Percentiles rank a stretch among this genome's conserved stretches.
These are phyloP conservation scores for Geotrichum klebahnii DNA, from an alignment of 1,139 yeast species.

Conservation along the genomic window DNA sequence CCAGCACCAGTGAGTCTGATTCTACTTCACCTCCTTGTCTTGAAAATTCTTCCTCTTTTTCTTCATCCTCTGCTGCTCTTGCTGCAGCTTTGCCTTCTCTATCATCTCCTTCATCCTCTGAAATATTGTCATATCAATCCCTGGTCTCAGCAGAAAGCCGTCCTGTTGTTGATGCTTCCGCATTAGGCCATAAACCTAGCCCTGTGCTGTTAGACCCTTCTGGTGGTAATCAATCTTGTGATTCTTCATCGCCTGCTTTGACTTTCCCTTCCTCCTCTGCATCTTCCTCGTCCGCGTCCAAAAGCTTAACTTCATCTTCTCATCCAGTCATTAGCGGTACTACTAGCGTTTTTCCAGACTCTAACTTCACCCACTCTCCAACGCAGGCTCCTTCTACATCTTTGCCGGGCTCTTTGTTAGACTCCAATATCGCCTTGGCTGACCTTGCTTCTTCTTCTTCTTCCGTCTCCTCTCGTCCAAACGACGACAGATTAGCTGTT, in stretches of 20 bases:
- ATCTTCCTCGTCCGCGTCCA: constrained; percentile 2
- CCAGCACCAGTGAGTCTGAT: neutral
- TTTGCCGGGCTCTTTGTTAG: neutral
- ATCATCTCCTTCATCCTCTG: neutral
- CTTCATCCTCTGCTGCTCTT: neutral
- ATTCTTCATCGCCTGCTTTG: neutral
- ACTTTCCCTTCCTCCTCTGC: constrained; percentile 9
- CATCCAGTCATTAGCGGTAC: neutral
- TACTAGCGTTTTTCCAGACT: neutral
- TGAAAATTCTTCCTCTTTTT: no score
- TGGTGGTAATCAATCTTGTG: constrained; percentile 1
- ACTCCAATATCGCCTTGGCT: neutral
- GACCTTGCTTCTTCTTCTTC: constrained; percentile 18
- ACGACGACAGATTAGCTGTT: constrained; percentile 2
- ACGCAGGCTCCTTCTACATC: neutral
- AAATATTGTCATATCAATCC: neutral
- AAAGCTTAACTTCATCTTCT: neutral
- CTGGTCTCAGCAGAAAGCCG: neutral
- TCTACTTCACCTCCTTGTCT: no score
- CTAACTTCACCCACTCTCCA: neutral
- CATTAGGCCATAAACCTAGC: constrained; percentile 5
- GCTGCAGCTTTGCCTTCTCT: neutral
- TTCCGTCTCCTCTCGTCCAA: neutral
- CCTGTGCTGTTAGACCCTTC: constrained; percentile 6
- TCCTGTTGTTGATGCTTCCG: constrained; percentile 3